Conservation (phyloP, 345 rosid species). For the Cardamine chenopodiifolia region DNA sequence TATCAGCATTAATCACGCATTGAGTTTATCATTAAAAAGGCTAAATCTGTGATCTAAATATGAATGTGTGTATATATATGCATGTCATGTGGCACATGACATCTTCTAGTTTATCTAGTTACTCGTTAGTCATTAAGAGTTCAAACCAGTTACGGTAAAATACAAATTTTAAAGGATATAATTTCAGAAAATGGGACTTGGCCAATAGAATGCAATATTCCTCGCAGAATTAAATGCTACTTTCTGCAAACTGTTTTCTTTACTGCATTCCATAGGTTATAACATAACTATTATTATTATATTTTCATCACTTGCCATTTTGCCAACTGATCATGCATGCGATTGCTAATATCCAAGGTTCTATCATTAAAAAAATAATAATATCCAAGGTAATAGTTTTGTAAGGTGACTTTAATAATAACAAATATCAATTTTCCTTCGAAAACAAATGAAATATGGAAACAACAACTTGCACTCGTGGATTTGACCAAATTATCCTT, state of each 20-base stretch:
- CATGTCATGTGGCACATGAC: constrained; percentile 14
- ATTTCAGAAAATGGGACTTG: constrained; percentile 15
- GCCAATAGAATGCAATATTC: constrained; percentile 33
- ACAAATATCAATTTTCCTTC: constrained; percentile 12
- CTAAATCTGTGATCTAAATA: not conserved
- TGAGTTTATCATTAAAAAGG: constrained; percentile 3
- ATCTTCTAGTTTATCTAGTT: constrained; percentile 13
- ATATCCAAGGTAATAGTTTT: not conserved
- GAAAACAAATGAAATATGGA: not conserved
- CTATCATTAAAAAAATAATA: no score
- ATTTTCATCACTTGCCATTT: constrained; percentile 3
- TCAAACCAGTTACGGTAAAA: constrained; percentile 23
- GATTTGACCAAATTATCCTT: constrained; percentile 11
- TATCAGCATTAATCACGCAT: constrained; percentile 32
- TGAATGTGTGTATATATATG: not conserved
- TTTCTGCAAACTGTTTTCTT: not conserved
- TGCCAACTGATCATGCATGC: constrained; percentile 19
- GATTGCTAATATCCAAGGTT: constrained; percentile 27
- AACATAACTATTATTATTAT: not conserved
- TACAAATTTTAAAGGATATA: not conserved
- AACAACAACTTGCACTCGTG: constrained; percentile 10
- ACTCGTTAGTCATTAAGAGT: not conserved
- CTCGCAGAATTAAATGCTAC: constrained; percentile 23
- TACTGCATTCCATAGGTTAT: not conserved
- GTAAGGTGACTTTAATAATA: constrained; percentile 3